phyloP scores from a whole-genome alignment of 352 stramenopile genomes.

The Pythium insidiosum region DNA sequence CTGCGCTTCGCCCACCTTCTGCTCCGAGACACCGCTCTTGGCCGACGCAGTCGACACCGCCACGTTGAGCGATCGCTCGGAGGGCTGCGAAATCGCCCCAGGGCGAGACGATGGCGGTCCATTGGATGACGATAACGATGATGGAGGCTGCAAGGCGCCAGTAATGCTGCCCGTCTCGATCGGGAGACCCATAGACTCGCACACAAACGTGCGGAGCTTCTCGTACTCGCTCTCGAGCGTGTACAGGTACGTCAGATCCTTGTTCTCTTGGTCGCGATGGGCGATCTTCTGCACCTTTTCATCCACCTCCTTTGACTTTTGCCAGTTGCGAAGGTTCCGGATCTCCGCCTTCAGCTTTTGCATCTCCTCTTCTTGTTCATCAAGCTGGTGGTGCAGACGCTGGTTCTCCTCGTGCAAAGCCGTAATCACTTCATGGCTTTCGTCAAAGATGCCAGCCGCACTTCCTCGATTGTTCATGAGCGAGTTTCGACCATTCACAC shows the following conservation, averaged over 20 bases:
- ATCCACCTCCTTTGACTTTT: conserved; percentile 82
- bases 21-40: conserved; percentile 24
- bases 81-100: conserved; percentile 12
- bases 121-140: conserved; percentile 3
- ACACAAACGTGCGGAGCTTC: conserved; percentile 73
- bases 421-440: conserved; percentile 84
- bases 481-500: conserved; percentile 23
- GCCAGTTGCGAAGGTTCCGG: conserved; percentile 73
- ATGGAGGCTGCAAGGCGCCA: background rate
- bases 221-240: conserved; percentile 80
- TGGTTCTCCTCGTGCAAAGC: conserved; percentile 81
- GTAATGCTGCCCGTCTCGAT: conserved; percentile 47
- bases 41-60: conserved; percentile 1
- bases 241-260: conserved; percentile 76
- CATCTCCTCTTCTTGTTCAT: conserved; percentile 67
- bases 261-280: conserved; percentile 78
- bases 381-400: conserved; percentile 58
- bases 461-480: conserved; percentile 44
- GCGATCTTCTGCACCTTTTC: conserved; percentile 85
- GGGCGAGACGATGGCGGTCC: conserved; percentile 8
- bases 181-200: conserved; percentile 65
- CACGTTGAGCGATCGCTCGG: conserved; percentile 14
- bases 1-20: conserved; percentile 51
- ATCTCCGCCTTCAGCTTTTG: conserved; percentile 74
- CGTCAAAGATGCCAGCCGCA: conserved; percentile 58